Evolutionary conservation across 2,329 filamentous ascomycete genomes (phyloP), one percentile per base, ranked within the genome.

Genomic region (Didymella glomerata): DNA sequence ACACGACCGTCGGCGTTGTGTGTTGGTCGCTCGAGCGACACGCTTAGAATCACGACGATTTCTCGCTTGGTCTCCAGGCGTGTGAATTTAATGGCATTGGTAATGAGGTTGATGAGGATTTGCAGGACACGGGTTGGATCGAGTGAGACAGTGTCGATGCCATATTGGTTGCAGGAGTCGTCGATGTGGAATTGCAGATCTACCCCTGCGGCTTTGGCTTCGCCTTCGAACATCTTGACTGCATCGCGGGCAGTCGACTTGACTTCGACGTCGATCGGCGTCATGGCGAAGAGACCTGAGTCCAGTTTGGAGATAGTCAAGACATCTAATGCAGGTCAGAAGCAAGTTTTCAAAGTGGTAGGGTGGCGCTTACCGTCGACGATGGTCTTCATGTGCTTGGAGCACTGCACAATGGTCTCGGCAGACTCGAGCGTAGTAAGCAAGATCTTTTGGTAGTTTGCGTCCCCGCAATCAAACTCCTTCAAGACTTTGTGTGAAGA

Each of bases 81-180:
- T 0, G 78, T 81, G 63, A 81, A 81, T 45, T 81, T 81, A 67
- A 81, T 79, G 2, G 77, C 76, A 47, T 80, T 80, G 8, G 79
- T 81, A 18, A 81, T 65, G 0, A 81, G 68, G 14, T 76, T 75
- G 24, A 69, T 69, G 6, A 69, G 57, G 8, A 81, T 76, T 38
- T 81, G 79, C 3, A 80, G 60, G 2, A 81, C 60, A 32, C 79
- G 69, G 16, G 72, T 78, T 2, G 79, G 77, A 61, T 82, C 80
- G 0, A 81, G 71, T 4, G 78, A 71, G 3, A 80, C 74, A 66
- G 71, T 75, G 22, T 76, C 67, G 10, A 79, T 58, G 1, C 64
- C 60, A 4, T 77, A 59, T 6, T 73, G 60, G 4, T 68, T 65
- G 61, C 76, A 79, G 0, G 78, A 77, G 0, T 71, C 63, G 42